Base-by-base conservation (phyloP, 768 basidiomycete genomes). In the Krasilnikovozyma curviuscula region DNA sequence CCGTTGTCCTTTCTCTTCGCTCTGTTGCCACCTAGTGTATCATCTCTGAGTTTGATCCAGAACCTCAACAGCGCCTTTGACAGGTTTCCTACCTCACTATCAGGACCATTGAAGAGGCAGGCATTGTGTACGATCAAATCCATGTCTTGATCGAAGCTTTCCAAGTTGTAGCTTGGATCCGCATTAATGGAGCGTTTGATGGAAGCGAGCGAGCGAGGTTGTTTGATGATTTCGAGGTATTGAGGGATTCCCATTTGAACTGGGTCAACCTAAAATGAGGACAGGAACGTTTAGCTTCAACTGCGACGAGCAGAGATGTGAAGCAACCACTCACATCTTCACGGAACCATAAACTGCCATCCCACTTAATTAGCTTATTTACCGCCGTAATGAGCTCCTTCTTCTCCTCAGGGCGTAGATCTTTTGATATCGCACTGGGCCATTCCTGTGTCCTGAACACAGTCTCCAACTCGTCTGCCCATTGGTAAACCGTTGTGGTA, bases 381-480 rank as follows among this genome's bases (percentile, higher is more conserved):
- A 95, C 67, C 23, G 86, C 60, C 4, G 72, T 72, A 59, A 74
- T 74, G 40, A 95, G 64, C 42, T 76, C 73, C 40, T 83, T 75
- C 66, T 86, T 91, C 63, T 91, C 88, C 24, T 72, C 68, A 67
- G 73, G 76, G 0, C 76, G 70, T 35, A 95, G 70, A 63, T 79
- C 84, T 56, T 66, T 75, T 59, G 81, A 79, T 60, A 70, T 70
- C 1, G 67, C 71, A 63, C 82, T 84, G 16, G 73, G 61, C 89
- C 93, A 97, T 62, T 95, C 86, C 60, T 74, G 41, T 12, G 37
- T 78, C 65, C 77, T 78, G 68, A 79, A 88, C 7, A 63, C 70
- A 40, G 68, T 74, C 65, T 95, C 86, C 13, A 88, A 71, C 4
- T 66, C 63, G 45, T 81, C 78, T 3, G 82, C 82, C 54, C 77